phyloP scores from a whole-genome alignment of 352 stramenopile species.

The Globisporangium acanthophoron region DNA sequence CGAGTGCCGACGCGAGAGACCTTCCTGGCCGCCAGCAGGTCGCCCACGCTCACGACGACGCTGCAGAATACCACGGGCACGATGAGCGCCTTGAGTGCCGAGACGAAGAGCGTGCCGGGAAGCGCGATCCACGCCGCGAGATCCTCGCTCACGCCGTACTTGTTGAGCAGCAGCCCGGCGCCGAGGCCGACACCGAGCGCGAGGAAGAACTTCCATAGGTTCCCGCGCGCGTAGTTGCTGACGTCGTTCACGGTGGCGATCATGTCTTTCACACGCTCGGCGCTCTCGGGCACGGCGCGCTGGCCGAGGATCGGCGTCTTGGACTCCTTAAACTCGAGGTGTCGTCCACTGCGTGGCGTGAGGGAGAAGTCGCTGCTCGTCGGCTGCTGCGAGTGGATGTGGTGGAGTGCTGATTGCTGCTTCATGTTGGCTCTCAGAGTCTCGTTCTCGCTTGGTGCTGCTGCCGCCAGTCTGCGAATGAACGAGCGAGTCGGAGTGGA shows the following conservation, averaged over 20 bases:
- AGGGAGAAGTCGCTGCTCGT: background rate
- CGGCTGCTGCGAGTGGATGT: no score
- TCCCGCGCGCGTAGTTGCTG: slow-evolving; percentile 10
- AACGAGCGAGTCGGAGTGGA: no score
- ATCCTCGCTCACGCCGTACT: slow-evolving; percentile 13
- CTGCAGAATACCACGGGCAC: slow-evolving; percentile 33
- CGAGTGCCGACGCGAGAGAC: slow-evolving; percentile 22
- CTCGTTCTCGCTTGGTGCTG: no score
- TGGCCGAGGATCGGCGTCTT: background rate
- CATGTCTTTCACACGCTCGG: slow-evolving; percentile 10
- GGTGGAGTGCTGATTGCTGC: no score
- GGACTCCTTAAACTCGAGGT: background rate
- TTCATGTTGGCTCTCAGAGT: no score
- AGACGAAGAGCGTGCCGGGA: slow-evolving; percentile 32
- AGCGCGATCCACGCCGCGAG: slow-evolving; percentile 24
- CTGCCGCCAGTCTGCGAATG: no score
- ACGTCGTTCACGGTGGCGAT: slow-evolving; percentile 4
- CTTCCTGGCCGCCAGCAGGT: slow-evolving; percentile 27
- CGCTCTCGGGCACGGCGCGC: background rate
- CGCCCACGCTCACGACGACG: slow-evolving; percentile 24
- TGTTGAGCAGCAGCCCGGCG: slow-evolving; percentile 20
- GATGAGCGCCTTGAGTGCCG: slow-evolving; percentile 38
- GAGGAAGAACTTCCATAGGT: slow-evolving; percentile 15
- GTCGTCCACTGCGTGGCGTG: background rate
- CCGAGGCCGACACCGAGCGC: slow-evolving; percentile 17